Conservation (phyloP, 805 yeast genomes). For the Hanseniaspora singularis region DNA sequence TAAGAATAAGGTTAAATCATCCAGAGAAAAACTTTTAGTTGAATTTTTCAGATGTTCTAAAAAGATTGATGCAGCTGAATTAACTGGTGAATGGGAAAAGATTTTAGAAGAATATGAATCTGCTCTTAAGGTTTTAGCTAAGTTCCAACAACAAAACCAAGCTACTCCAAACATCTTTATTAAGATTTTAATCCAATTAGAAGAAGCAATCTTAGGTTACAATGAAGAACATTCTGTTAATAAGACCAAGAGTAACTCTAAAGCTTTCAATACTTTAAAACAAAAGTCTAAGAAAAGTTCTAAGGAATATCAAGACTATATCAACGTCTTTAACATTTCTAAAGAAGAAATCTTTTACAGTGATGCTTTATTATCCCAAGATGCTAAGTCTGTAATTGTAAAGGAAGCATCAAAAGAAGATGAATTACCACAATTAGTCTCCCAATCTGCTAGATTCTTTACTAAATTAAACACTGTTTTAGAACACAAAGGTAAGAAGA, state of each 20-base stretch:
- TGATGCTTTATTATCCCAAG: constrained; percentile 25
- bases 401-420: constrained; percentile 15
- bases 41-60: constrained; percentile 62
- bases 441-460: constrained; percentile 39
- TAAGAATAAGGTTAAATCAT: constrained; percentile 79
- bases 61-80: constrained; percentile 55
- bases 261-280: constrained; percentile 73
- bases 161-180: constrained; percentile 63
- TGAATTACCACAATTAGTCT: constrained; percentile 13
- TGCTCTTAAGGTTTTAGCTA: constrained; percentile 51
- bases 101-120: constrained; percentile 69
- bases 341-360: constrained; percentile 65
- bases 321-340: constrained; percentile 44
- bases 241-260: constrained; percentile 73
- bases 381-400: constrained; percentile 27
- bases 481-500: constrained; percentile 92
- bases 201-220: constrained; percentile 48
- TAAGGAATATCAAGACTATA: constrained; percentile 52
- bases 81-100: constrained; percentile 66
- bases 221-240: constrained; percentile 45
- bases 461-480: constrained; percentile 58
- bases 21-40: constrained; percentile 82
- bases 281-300: constrained; percentile 76
- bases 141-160: constrained; percentile 60
- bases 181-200: constrained; percentile 57